Base-by-base conservation (phyloP, 257 asterid species). In the Lithospermum erythrorhizon region DNA sequence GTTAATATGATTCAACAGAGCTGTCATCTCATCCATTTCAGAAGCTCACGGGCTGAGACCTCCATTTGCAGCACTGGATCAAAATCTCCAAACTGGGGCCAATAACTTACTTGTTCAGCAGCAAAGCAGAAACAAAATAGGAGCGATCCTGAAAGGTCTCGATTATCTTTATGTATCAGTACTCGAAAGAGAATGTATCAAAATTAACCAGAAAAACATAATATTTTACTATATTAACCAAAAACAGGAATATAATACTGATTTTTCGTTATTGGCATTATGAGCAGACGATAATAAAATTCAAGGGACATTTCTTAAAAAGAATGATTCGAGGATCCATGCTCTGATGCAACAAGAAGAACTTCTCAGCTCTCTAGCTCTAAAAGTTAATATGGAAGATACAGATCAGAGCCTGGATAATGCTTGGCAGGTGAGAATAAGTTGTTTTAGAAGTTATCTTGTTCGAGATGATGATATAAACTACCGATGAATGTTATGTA, bases 341-440 rank as follows among this genome's bases (percentile, higher is more conserved):
- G 97, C 91, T 20, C 62, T 93, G 80, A 75, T 93, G 86, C 96
- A 93, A 72, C 98, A 93, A 83, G 97, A 89, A 19, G 95, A 93
- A 72, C 68, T 93, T 66, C 98, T 93, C 21, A 82, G 85, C 81
- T 82, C 95, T 64, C 94, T 89, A 41, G 96, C 97, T n/a, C 79
- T 69, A 62, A 89, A 89, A 79, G 90, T 93, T 13, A 86, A 89
- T 67, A 75, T 83, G 17, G 94, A 86, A 60, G 84, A 80, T 76
- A 81, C 91, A 15, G 84, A 82, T 37, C 94, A 86, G 75, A 83
- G 94, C 71, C 83, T 84, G 58, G 97, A 93, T 75, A 77, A 58
- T 70, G 96, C 96, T 48, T 86, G 99, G 99, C 78, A 70, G 83
- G 97, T 89, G 74, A 76, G 79, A 70, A 32, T 41, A 24, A 54